These are phyloP conservation scores for Colletotrichum noveboracense DNA, from an alignment of 2,329 filamentous ascomycete species.

Conservation along the genomic window DNA sequence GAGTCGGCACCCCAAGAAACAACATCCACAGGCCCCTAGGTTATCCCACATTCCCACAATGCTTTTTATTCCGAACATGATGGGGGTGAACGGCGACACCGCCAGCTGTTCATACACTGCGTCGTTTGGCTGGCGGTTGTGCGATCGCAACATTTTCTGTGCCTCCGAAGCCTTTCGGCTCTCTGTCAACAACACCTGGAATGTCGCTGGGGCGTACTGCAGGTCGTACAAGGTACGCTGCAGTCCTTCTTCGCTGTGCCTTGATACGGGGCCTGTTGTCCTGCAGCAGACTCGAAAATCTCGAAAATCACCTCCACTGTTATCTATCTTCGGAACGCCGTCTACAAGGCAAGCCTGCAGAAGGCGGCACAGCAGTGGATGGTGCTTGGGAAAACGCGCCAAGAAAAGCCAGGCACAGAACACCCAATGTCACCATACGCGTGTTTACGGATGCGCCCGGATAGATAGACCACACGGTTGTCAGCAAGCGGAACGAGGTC, in stretches of 20 bases:
- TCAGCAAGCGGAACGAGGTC: not conserved
- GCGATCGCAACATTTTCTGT: not conserved
- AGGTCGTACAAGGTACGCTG: constrained; percentile 1
- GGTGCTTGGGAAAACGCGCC: not conserved
- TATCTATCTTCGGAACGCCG: not conserved
- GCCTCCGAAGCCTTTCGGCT: not conserved
- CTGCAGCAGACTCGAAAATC: not conserved
- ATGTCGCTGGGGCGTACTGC: not conserved
- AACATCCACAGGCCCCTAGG: not conserved
- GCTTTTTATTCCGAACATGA: constrained; percentile 6
- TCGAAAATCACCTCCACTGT: not conserved
- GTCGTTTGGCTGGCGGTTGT: not conserved
- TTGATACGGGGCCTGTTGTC: not conserved
- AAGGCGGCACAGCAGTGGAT: not conserved
- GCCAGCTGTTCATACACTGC: not conserved
- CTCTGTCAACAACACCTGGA: not conserved
- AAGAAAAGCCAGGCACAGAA: not conserved
- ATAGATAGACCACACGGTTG: not conserved
- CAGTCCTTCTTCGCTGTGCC: not conserved
- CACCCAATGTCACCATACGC: not conserved
- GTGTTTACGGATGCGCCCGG: not conserved
- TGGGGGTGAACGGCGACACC: not conserved
- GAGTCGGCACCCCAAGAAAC: not conserved
- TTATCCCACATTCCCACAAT: not conserved
- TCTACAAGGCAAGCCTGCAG: not conserved